Evolutionary conservation across 1,284 basidiomycete genomes (phyloP).

Genomic region (Phellinidium pouzarii): DNA sequence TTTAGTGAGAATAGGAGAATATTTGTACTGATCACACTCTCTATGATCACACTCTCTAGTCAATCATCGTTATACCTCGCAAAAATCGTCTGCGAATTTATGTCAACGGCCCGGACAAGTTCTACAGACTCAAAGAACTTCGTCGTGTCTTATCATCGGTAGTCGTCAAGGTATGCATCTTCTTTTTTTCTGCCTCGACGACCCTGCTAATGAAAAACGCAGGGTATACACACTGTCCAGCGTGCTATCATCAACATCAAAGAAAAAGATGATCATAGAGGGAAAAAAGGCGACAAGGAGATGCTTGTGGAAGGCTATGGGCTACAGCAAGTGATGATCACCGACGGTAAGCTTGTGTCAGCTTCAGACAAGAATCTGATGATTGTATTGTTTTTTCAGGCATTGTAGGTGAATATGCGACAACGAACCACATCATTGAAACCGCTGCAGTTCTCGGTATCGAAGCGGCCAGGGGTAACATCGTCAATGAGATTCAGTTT

Average conservation of each 20-base stretch:
- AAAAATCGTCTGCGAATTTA: conserved; percentile 85
- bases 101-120: conserved; percentile 79
- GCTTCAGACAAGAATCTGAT: neutral
- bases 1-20: neutral
- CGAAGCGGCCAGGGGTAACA: conserved; percentile 91
- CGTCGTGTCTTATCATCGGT: conserved; percentile 78
- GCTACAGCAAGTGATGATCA: conserved; percentile 95
- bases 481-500: conserved; percentile 96
- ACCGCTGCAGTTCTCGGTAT: conserved; percentile 93
- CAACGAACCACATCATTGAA: conserved; percentile 98
- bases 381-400: conserved; percentile 56
- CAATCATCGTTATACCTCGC: conserved; percentile 66
- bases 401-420: conserved; percentile 87
- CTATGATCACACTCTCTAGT: conserved; percentile 32
- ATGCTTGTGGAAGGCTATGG: conserved; percentile 96
- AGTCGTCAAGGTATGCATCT: conserved; percentile 70
- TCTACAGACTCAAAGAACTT: conserved; percentile 81
- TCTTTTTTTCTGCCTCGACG: neutral
- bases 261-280: conserved; percentile 69
- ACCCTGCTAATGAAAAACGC: neutral
- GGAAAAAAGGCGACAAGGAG: conserved; percentile 79
- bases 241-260: conserved; percentile 92
- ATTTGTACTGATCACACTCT: neutral
- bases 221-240: conserved; percentile 82
- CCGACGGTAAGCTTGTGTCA: conserved; percentile 64